Evolutionary conservation across 2,329 filamentous ascomycete genomes (phyloP).

Genomic region (Clonostachys rhizophaga): DNA sequence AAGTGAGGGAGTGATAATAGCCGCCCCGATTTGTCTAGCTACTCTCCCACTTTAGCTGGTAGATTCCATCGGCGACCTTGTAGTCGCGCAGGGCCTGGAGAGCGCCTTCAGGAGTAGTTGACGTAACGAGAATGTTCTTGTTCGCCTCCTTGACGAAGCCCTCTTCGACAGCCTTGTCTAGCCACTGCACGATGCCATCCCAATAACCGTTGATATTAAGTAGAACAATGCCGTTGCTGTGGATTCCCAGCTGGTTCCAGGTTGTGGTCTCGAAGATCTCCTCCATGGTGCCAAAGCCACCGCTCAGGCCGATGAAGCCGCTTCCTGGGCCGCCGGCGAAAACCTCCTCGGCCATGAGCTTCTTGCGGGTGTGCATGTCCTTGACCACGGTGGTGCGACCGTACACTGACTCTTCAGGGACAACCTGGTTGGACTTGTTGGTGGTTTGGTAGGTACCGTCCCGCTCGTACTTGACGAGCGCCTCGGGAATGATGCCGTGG

Average conservation of each 20-base stretch:
- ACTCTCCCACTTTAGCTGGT: constrained; percentile 77
- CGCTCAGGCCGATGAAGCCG: constrained; percentile 84
- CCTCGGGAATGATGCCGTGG: constrained; percentile 89
- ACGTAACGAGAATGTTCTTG: constrained; percentile 74
- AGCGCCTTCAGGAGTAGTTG: constrained; percentile 66
- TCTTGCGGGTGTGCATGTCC: constrained; percentile 96
- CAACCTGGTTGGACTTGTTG: constrained; percentile 42
- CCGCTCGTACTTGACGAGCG: constrained; percentile 76
- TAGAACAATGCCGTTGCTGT: constrained; percentile 72
- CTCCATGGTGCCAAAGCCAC: constrained; percentile 93
- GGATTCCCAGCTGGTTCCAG: constrained; percentile 97
- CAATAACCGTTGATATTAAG: constrained; percentile 91
- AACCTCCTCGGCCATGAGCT: constrained; percentile 87
- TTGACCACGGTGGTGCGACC: constrained; percentile 83
- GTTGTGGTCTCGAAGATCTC: constrained; percentile 89
- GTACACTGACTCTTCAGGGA: constrained; percentile 63
- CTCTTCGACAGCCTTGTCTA: constrained; percentile 66
- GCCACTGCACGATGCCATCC: constrained; percentile 81
- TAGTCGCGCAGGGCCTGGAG: constrained; percentile 69
- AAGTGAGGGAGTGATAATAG: no score
- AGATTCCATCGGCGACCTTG: constrained; percentile 67
- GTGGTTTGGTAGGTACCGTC: constrained; percentile 48
- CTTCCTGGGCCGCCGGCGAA: constrained; percentile 74
- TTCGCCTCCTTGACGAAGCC: constrained; percentile 74
- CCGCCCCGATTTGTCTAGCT: constrained; percentile 29